These are phyloP conservation scores for Stagonosporopsis cucurbitacearum DNA, from an alignment of 2,329 filamentous ascomycete genomes.

Conservation along the genomic window DNA sequence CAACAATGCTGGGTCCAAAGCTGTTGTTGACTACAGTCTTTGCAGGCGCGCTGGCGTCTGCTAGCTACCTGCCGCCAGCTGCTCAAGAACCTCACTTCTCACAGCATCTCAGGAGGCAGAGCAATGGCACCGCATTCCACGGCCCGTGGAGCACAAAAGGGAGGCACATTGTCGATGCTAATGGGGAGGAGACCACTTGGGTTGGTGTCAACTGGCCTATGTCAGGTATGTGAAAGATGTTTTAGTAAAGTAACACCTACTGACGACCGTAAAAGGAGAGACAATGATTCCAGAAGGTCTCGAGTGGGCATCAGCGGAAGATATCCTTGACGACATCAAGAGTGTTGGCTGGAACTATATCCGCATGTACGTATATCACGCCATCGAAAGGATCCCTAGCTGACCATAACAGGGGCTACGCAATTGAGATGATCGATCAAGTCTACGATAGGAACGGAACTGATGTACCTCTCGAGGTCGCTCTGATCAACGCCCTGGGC, in stretches of 20 bases:
- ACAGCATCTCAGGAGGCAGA: conserved; percentile 28
- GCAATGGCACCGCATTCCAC: conserved; percentile 36
- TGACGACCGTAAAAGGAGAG: conserved; percentile 53
- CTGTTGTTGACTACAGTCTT: conserved; percentile 28
- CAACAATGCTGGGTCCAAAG: conserved; percentile 29
- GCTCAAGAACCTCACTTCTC: conserved; percentile 25
- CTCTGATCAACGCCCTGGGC: conserved; percentile 50
- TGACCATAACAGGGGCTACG: conserved; percentile 44
- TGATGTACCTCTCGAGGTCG: conserved; percentile 50
- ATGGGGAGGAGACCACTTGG: conserved; percentile 59
- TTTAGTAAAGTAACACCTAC: background rate
- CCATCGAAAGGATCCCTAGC: background rate
- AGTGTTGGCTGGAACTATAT: conserved; percentile 67
- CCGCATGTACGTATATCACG: conserved; percentile 46
- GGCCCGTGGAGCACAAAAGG: conserved; percentile 46
- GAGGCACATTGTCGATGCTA: conserved; percentile 50
- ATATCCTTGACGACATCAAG: conserved; percentile 60
- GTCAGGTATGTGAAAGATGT: conserved; percentile 27
- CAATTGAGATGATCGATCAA: conserved; percentile 53
- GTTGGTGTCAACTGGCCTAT: conserved; percentile 68
- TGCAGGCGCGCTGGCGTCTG: conserved; percentile 24
- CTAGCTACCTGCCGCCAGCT: conserved; percentile 26
- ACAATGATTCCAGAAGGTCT: conserved; percentile 66
- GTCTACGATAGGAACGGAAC: conserved; percentile 49
- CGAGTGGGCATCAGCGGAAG: conserved; percentile 60